Evolutionary conservation across 2,329 filamentous ascomycete species (phyloP), one percentile per base, ranked within the genome.

Genomic region (Fusarium cicatricum): DNA sequence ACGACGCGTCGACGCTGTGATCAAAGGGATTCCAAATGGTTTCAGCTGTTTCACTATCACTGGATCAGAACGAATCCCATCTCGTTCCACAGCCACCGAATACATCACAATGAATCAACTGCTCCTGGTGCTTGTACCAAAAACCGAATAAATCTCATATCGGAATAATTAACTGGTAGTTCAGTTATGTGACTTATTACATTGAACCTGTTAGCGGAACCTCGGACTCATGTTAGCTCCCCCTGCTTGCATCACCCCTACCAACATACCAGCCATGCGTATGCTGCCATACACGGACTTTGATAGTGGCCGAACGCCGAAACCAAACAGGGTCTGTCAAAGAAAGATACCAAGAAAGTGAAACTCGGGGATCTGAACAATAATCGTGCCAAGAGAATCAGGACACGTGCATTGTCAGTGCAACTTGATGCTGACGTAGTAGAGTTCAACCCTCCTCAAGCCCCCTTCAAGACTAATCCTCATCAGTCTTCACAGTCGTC

Each of bases 251-350:
- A 26, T 26, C 28, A 41, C 42, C 26, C 17, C 34, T 48, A 28
- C 4, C 21, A 4, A 23, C 21, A 4, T 4, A 7, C 32, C 34
- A 39, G 16, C 34, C 34, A 32, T 28, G 29, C 26, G 32, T 43
- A 32, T 38, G 31, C 34, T 23, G 31, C 52, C 33, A 8, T 10
- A 40, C 37, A 40, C 51, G 60, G 59, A 28, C 39, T 32, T 29
- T 26, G 38, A 56, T 21, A 46, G 43, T 49, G 38, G 52, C 46
- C 60, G 55, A 55, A 45, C 55, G 23, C 60, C 60, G 60, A 63
- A 57, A 49, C 55, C 55, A 64, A 64, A 58, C 39, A 40, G 32
- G 55, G 36, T 45, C 44, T 40, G 55, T 31, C 42, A 52, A 64
- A 47, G 37, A 57, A 57, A 7, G 47, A 49, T 15, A 46, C 12